Evolutionary conservation across 2,329 filamentous ascomycete species (phyloP).

Genomic region (Penicillium sp.): DNA sequence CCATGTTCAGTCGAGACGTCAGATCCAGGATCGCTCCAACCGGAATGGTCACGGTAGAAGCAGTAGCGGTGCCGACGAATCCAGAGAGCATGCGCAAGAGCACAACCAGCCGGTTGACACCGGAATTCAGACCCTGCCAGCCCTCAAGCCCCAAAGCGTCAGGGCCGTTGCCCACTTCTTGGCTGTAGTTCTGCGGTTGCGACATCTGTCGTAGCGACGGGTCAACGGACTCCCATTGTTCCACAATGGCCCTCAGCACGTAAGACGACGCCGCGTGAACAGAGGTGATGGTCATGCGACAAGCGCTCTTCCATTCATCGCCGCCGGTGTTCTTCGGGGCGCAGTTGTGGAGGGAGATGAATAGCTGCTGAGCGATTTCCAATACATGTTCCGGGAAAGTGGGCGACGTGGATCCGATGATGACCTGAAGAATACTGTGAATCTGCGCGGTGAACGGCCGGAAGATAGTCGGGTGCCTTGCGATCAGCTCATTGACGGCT

Average conservation of each 20-base stretch:
- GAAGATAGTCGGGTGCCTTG: conserved; percentile 72
- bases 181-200: conserved; percentile 31
- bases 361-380: conserved; percentile 54
- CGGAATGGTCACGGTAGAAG: no score
- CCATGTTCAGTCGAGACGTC: no score
- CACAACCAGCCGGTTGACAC: conserved; percentile 58
- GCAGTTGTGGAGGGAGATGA: conserved; percentile 64
- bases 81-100: conserved; percentile 47
- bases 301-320: conserved; percentile 57
- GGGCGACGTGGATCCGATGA: conserved; percentile 55
- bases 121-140: conserved; percentile 69
- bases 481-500: conserved; percentile 62
- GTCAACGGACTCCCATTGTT: conserved; percentile 67
- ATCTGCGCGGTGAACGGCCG: conserved; percentile 66
- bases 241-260: conserved; percentile 67
- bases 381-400: conserved; percentile 49
- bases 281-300: no score
- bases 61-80: no score
- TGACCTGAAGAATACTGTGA: conserved; percentile 49
- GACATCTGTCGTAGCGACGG: conserved; percentile 30
- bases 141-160: conserved; percentile 48
- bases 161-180: conserved; percentile 30
- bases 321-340: conserved; percentile 68
- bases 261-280: no score
- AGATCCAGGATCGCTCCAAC: no score